These are phyloP conservation scores for Kalmanozyma brasiliensis DNA, from an alignment of 1,284 basidiomycete species.

Conservation along the genomic window DNA sequence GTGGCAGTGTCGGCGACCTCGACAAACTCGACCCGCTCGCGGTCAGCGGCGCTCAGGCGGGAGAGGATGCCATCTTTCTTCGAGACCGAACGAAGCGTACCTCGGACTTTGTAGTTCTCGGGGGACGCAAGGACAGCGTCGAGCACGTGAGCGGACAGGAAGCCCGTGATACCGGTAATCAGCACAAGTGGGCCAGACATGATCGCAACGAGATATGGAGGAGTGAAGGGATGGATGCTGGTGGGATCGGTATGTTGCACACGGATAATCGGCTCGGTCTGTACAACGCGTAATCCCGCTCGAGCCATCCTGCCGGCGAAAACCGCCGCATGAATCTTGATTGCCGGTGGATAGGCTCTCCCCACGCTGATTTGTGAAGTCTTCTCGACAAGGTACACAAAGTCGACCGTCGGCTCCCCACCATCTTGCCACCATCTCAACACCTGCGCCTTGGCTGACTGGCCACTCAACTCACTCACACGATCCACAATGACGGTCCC, in stretches of 20 bases:
- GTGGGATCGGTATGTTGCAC: not conserved
- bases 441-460: not conserved
- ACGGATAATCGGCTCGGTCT: no score
- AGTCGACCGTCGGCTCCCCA: not conserved
- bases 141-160: slow-evolving; percentile 58
- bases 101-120: slow-evolving; percentile 53
- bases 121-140: slow-evolving; percentile 54
- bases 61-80: slow-evolving; percentile 58
- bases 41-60: slow-evolving; percentile 35
- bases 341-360: no score
- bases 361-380: no score
- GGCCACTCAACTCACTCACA: not conserved
- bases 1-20: slow-evolving; percentile 66
- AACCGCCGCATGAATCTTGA: no score
- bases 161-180: slow-evolving; percentile 61
- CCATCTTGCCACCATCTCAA: slow-evolving; percentile 1
- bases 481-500: slow-evolving; percentile 19
- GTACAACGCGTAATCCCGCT: not conserved
- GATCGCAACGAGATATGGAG: not conserved
- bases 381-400: no score
- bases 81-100: slow-evolving; percentile 49
- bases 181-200: slow-evolving; percentile 54
- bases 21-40: slow-evolving; percentile 53
- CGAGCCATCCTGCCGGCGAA: slow-evolving; percentile 1
- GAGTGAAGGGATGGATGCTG: not conserved